Conservation (phyloP, 164 flowering plant genomes). For the Annona squamosa region DNA sequence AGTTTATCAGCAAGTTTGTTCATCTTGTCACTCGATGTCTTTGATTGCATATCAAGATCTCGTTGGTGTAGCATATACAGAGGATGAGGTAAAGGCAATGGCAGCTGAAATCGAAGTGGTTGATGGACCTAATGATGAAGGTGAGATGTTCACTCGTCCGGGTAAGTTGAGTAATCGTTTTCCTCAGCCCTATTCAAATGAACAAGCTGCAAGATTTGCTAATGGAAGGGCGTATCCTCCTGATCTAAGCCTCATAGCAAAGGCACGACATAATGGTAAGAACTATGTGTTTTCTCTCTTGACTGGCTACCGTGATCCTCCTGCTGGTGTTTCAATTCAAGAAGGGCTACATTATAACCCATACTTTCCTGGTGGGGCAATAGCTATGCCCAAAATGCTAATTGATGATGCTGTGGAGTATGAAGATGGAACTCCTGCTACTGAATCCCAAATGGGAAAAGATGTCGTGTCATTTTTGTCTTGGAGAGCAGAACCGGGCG, state of each 20-base stretch:
- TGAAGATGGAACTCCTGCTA: constrained; percentile 54
- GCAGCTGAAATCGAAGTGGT: constrained; percentile 90
- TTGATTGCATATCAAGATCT: constrained; percentile 75
- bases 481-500: constrained; percentile 65
- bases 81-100: constrained; percentile 83
- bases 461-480: constrained; percentile 49
- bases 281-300: constrained; percentile 81
- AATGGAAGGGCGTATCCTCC: constrained; percentile 95
- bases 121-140: constrained; percentile 91
- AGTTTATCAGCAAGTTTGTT: constrained; percentile 87
- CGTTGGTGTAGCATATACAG: constrained; percentile 86
- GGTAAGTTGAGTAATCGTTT: constrained; percentile 85
- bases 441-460: constrained; percentile 60
- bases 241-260: constrained; percentile 78
- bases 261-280: constrained; percentile 93
- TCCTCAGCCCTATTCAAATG: constrained; percentile 76
- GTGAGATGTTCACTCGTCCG: constrained; percentile 89
- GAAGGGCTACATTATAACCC: constrained; percentile 57
- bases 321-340: constrained; percentile 71
- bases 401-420: constrained; percentile 53
- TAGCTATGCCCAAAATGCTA: constrained; percentile 62
- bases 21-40: constrained; percentile 88
- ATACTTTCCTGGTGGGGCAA: constrained; percentile 61
- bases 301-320: constrained; percentile 89
- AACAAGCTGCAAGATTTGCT: constrained; percentile 81